Evolutionary conservation across 805 yeast species (phyloP).

Genomic region (Teunomyces stri): DNA sequence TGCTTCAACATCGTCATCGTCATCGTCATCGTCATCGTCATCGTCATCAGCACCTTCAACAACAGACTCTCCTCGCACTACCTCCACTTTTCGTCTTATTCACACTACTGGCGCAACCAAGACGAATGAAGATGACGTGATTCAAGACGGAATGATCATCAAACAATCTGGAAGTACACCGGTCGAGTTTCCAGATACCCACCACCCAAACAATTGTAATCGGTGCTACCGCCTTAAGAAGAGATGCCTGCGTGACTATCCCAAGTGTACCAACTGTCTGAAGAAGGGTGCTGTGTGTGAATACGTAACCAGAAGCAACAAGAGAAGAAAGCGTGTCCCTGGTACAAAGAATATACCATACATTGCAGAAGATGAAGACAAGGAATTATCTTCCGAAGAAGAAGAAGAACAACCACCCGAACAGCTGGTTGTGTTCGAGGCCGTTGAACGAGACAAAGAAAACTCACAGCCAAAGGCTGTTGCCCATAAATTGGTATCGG

Average conservation of each 20-base stretch:
- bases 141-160: slow-evolving; percentile 1
- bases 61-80: not conserved
- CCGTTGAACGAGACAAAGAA: slow-evolving; percentile 1
- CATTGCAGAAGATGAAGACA: not conserved
- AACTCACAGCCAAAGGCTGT: slow-evolving; percentile 5
- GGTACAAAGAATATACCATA: not conserved
- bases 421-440: slow-evolving; percentile 5
- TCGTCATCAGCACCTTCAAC: not conserved
- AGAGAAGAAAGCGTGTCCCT: slow-evolving; percentile 17
- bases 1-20: not conserved
- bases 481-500: slow-evolving; percentile 20
- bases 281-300: slow-evolving; percentile 36
- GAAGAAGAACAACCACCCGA: slow-evolving; percentile 3
- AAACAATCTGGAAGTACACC: slow-evolving; percentile 1
- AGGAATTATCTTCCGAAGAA: slow-evolving; percentile 2
- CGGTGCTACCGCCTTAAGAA: slow-evolving; percentile 43
- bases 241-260: slow-evolving; percentile 39
- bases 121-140: not conserved
- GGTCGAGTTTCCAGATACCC: slow-evolving; percentile 15
- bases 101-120: not conserved
- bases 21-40: not conserved
- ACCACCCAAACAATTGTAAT: slow-evolving; percentile 37
- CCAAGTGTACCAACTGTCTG: slow-evolving; percentile 37
- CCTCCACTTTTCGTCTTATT: not conserved
- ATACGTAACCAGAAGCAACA: slow-evolving; percentile 32